A percentile compares a stretch with the other conserved stretches of the same genome.
phyloP scores from a whole-genome alignment of 345 rosid species.

The Murraya koenigii region DNA sequence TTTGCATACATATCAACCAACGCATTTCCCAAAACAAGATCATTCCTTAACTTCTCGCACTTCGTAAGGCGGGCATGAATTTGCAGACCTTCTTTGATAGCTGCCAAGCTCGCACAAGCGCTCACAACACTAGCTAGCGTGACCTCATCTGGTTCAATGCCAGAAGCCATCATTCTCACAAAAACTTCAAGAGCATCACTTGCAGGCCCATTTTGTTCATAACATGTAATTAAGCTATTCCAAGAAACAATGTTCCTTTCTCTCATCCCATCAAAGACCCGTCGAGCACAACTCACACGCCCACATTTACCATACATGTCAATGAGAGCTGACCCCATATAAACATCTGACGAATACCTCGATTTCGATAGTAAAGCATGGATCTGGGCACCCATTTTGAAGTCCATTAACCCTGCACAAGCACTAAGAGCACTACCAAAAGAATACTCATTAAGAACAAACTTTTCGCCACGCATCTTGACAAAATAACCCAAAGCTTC shows the following conservation, averaged over 20 bases:
- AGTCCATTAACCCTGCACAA: conserved; percentile 51
- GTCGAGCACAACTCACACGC: conserved; percentile 45
- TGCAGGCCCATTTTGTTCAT: conserved; percentile 85
- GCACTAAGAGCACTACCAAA: conserved; percentile 73
- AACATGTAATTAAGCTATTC: conserved; percentile 86
- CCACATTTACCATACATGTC: conserved; percentile 87
- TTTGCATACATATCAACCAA: conserved; percentile 87
- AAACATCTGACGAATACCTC: conserved; percentile 41
- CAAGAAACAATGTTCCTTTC: conserved; percentile 71
- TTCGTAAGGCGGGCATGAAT: conserved; percentile 62
- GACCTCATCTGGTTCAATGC: conserved; percentile 67
- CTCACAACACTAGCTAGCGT: conserved; percentile 80
- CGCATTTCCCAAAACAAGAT: conserved; percentile 69
- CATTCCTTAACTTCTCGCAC: conserved; percentile 52
- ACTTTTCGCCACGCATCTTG: conserved; percentile 56
- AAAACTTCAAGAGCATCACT: conserved; percentile 59
- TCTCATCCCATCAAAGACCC: conserved; percentile 59
- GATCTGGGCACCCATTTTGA: conserved; percentile 57
- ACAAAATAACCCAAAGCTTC: conserved; percentile 58
- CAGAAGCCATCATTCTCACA: conserved; percentile 48
- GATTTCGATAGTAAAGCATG: conserved; percentile 66
- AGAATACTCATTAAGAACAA: conserved; percentile 52
- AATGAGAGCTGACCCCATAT: conserved; percentile 78
- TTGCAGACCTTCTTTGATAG: conserved; percentile 56
- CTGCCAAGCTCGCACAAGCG: conserved; percentile 74